Base-by-base conservation (phyloP, 345 rosid genomes). In the Trapa incisa region DNA sequence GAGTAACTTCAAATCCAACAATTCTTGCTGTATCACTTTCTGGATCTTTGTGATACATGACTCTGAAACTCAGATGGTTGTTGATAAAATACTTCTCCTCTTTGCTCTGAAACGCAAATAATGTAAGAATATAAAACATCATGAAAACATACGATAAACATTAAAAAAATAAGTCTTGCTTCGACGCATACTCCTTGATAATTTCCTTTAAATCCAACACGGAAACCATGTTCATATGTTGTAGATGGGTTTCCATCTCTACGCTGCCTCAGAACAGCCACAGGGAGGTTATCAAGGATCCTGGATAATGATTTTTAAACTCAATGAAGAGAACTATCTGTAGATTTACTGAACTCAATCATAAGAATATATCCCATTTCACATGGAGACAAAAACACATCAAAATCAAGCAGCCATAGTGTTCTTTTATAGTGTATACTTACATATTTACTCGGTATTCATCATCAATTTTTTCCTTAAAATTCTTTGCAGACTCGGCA, bases 201-300 rank as follows among this genome's bases (percentile, higher is more conserved):
- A 72, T 86, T 90, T 67, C 98, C 97, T 80, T 93, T 90, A 77
- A 93, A 90, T 33, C 98, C 98, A 61, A 93, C 96, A 75, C 92
- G 96, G 74, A 80, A 93, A 67, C 98, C 98, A 54, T 90, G 98
- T 71, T 90, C 97, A 67, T 93, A 90, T 45, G 96, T 90, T 58
- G 87, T 90, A 66, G 91, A 83, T 71, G 71, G 88, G 76, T 83
- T 83, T 39, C 92, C 97, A 83, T 90, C 98, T 77, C 94, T 90
- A 78, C 96, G 85, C 79, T 85, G 88, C 77, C 97, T 87, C 71
- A 69, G 91, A 71, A 93, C 97, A 75, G 98, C 98, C 72, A 93
- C 96, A 5, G 98, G 98, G 79, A 93, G 98, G 78, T 93, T 93
- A 81, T 90, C 98, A 14, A 93, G 82, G 76, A 93, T 93, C 96